Conservation (phyloP, 805 yeast species). For the Brettanomyces naardenensis region DNA sequence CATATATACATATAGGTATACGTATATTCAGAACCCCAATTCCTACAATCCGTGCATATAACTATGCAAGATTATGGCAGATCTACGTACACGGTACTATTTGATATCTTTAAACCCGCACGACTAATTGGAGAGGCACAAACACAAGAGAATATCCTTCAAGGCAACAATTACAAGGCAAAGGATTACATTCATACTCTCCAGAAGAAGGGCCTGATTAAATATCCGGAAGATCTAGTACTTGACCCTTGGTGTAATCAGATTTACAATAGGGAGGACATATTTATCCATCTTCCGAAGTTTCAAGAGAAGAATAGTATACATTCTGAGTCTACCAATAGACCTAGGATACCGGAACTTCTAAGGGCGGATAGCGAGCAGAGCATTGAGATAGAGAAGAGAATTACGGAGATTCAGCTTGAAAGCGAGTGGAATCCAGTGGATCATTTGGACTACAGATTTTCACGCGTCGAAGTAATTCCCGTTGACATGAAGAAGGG, state of each 20-base stretch:
- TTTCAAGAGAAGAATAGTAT: constrained; percentile 2
- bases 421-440: constrained; percentile 3
- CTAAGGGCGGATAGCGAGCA: neutral
- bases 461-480: constrained; percentile 25
- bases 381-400: constrained; percentile 4
- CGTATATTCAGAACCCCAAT: too few relatives aligned
- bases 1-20: too few relatives aligned
- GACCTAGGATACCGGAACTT: neutral
- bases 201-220: constrained; percentile 12
- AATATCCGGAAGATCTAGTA: constrained; percentile 13
- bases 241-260: constrained; percentile 19
- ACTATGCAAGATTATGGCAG: neutral
- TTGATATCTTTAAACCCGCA: constrained; percentile 22
- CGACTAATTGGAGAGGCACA: constrained; percentile 15
- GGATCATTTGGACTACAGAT: constrained; percentile 24
- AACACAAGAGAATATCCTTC: constrained; percentile 3
- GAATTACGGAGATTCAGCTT: constrained; percentile 8
- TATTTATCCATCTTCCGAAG: constrained; percentile 12
- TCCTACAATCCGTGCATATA: too few relatives aligned
- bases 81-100: constrained; percentile 18
- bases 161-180: constrained; percentile 8
- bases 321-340: neutral
- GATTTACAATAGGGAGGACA: constrained; percentile 12
- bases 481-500: constrained; percentile 22
- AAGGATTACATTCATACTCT: constrained; percentile 12